phyloP scores from a whole-genome alignment of 768 basidiomycete genomes.

The Trametes elegans region DNA sequence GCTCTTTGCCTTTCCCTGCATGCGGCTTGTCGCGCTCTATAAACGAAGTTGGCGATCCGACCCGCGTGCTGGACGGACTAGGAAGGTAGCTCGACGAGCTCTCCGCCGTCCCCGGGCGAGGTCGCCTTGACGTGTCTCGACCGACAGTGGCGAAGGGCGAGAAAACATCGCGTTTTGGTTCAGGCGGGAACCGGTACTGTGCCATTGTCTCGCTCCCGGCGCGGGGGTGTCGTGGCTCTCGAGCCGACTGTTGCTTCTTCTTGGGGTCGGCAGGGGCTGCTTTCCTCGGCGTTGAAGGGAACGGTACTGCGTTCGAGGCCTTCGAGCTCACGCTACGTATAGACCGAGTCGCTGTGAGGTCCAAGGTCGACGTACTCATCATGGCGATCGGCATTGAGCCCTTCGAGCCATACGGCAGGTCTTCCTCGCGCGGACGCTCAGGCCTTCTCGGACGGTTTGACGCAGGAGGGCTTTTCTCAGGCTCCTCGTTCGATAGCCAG shows the following conservation, averaged over 20 bases:
- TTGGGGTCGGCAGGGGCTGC: neutral
- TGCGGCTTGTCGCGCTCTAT: neutral
- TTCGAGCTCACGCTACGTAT: neutral
- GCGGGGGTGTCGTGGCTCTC: neutral
- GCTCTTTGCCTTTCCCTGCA: neutral
- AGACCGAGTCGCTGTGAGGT: too few species aligned
- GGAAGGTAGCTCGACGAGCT: too few species aligned
- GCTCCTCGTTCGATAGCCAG: neutral
- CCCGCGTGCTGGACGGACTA: neutral
- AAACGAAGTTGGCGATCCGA: neutral
- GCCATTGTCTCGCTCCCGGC: neutral
- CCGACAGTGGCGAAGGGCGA: neutral
- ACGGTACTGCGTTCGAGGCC: neutral
- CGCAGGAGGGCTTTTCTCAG: neutral
- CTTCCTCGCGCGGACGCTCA: slow-evolving; percentile 9
- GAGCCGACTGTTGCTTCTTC: neutral
- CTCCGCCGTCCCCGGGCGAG: too few species aligned
- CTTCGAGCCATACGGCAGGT: slow-evolving; percentile 12
- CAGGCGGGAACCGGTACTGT: neutral
- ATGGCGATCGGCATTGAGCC: slow-evolving; percentile 6
- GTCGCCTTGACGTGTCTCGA: too few species aligned
- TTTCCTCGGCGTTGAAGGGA: neutral
- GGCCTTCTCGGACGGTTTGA: neutral
- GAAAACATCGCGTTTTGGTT: neutral
- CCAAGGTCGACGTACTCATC: too few species aligned